phyloP scores from a whole-genome alignment of 768 basidiomycete genomes.

The Leccinum ochraceum region DNA sequence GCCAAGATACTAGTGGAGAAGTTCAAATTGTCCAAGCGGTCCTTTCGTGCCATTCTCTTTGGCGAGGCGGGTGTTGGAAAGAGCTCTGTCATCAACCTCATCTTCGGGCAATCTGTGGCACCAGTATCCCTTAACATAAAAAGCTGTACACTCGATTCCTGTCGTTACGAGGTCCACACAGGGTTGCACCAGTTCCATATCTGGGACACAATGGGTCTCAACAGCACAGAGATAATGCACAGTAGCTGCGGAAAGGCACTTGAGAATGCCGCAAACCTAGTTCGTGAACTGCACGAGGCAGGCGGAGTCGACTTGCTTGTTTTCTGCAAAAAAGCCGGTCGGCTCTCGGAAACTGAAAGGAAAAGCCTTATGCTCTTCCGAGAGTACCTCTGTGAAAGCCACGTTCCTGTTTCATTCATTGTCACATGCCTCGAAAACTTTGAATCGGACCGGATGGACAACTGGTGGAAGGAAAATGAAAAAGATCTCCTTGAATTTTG shows the following conservation, averaged over 20 bases:
- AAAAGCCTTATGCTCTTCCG: constrained; percentile 37
- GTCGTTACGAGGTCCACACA: constrained; percentile 25
- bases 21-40: constrained; percentile 14
- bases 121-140: constrained; percentile 9
- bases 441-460: constrained; percentile 24
- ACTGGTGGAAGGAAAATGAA: constrained; percentile 32
- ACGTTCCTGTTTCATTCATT: constrained; percentile 39
- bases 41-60: constrained; percentile 38
- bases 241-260: constrained; percentile 17
- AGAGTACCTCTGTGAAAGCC: constrained; percentile 38
- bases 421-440: constrained; percentile 39
- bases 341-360: constrained; percentile 27
- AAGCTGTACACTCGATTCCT: constrained; percentile 36
- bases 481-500: constrained; percentile 10
- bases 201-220: constrained; percentile 36
- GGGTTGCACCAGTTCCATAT: constrained; percentile 21
- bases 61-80: constrained; percentile 44
- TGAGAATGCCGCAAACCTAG: constrained; percentile 27
- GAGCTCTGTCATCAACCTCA: constrained; percentile 43
- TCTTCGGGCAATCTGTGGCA: constrained; percentile 28
- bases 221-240: constrained; percentile 10
- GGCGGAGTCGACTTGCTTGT: constrained; percentile 42
- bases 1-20: constrained; percentile 15
- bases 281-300: constrained; percentile 27
- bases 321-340: constrained; percentile 34